Percentiles rank a stretch among this genome's conserved stretches.
These are phyloP conservation scores for Cruciata laevipes DNA, from an alignment of 257 asterid genomes.

Conservation along the genomic window DNA sequence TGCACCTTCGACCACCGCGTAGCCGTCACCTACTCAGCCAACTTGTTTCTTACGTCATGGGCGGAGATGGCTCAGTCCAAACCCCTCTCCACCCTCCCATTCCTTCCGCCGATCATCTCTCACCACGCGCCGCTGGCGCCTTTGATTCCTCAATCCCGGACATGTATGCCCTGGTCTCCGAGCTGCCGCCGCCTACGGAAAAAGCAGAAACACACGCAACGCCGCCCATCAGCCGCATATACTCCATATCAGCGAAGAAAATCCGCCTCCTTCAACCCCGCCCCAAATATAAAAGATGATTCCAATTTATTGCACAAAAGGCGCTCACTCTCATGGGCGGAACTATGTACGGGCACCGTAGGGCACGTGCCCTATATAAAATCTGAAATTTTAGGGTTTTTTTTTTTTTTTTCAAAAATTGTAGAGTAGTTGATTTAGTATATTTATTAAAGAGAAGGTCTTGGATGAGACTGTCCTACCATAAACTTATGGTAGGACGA, in stretches of 20 bases:
- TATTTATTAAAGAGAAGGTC: no score
- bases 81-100: slow-evolving; percentile 39
- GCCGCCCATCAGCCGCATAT: slow-evolving; percentile 49
- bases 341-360: no score
- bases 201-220: slow-evolving; percentile 4
- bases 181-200: slow-evolving; percentile 6
- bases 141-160: slow-evolving; percentile 28
- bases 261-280: slow-evolving; percentile 41
- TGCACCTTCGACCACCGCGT: slow-evolving; percentile 62
- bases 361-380: no score
- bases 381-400: no score
- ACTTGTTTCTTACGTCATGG: slow-evolving; percentile 66
- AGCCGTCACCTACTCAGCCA: slow-evolving; percentile 70
- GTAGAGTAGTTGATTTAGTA: no score
- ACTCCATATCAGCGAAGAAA: slow-evolving; percentile 35
- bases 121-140: slow-evolving; percentile 32
- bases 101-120: slow-evolving; percentile 56
- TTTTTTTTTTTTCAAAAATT: no score
- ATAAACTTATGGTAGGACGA: no score
- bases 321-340: no score
- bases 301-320: no score
- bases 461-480: no score
- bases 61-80: slow-evolving; percentile 44
- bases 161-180: slow-evolving; percentile 30
- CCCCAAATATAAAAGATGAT: no score